Evolutionary conservation across 495 filamentous ascomycete genomes (phyloP), one percentile per base, ranked within the genome.

Genomic region (Penicillium parvum): DNA sequence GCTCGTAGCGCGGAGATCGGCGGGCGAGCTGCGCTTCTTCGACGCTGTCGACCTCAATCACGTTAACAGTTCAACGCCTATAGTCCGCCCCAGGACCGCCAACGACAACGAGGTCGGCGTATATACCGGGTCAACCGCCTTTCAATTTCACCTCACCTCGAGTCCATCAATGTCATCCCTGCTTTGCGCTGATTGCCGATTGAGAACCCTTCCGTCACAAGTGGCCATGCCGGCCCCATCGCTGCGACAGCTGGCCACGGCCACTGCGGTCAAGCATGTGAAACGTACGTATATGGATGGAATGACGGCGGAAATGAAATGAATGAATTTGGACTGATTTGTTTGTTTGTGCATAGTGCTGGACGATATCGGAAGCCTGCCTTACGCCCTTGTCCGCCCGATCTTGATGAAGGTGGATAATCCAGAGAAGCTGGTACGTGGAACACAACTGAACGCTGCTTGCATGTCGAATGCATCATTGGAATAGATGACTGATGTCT

Each of bases 381-480:
- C 80, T 11, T 88, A 86, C 64, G 41, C 63, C 17, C 63, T 82
- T 42, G 70, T 80, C 27, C 69, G 75, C 18, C 73, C 77, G 5
- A 66, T 88, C 36, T 72, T 90, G 21, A 37, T 72, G 12, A 79
- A 79, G 45, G 61, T 88, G 41, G 76, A 81, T 30, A 81, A 78
- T 50, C 82, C 85, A 1, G 61, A 73, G 49, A 83, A 86, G 54
- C 74, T 90, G 32, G 78, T 81, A 61, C 53, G 68, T 57, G 29
- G 20, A 43, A 10, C 14, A 1, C 14, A 35, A 7, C n/a, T 17
- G 20, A 5, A n/a, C 16, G 16, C 32, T 16, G 2, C 16, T 35
- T 1, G 5, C 32, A 20, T 8, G 19, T 21, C 8, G 25, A 21
- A n/a, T n/a, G 1, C 14, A 26, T n/a, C n/a, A n/a, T n/a, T n/a